phyloP scores from a whole-genome alignment of 179 eudicot genomes.

The Gypsophila paniculata region DNA sequence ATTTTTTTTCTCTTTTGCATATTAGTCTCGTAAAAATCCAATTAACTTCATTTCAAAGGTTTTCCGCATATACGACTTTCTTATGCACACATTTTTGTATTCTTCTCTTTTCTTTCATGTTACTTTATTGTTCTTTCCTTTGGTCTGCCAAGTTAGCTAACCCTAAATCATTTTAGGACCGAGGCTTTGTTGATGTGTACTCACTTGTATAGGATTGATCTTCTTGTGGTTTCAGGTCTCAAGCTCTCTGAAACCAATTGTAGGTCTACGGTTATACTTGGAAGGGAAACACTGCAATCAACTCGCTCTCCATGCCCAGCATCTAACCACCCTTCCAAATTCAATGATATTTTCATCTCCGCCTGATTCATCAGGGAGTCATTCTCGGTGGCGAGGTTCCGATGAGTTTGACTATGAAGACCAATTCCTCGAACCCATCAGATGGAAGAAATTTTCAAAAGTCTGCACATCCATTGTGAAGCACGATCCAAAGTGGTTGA shows the following conservation, averaged over 20 bases:
- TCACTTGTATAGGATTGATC: neutral
- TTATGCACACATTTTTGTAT: too few relatives aligned
- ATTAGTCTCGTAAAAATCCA: too few relatives aligned
- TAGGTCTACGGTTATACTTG: constrained; percentile 74
- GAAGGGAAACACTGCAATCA: constrained; percentile 86
- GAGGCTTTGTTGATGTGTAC: neutral
- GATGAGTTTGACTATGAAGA: constrained; percentile 51
- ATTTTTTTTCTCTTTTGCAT: neutral
- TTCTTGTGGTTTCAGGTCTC: constrained; percentile 47
- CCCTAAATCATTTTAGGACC: neutral
- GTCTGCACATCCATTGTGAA: constrained; percentile 69
- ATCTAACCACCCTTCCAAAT: constrained; percentile 77
- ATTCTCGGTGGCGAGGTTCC: constrained; percentile 76
- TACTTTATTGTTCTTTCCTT: neutral
- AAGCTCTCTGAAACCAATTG: constrained; percentile 62
- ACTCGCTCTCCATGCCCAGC: constrained; percentile 79
- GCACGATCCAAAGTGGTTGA: constrained; percentile 66
- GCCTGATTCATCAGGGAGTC: constrained; percentile 24
- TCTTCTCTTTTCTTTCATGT: neutral
- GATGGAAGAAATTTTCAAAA: constrained; percentile 67
- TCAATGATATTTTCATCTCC: constrained; percentile 40
- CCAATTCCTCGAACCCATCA: constrained; percentile 70
- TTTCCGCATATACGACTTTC: too few relatives aligned
- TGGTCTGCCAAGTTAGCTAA: too few relatives aligned
- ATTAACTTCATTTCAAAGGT: too few relatives aligned